Evolutionary conservation across 1,284 basidiomycete genomes (phyloP).

Genomic region (Volvariella surrecta): DNA sequence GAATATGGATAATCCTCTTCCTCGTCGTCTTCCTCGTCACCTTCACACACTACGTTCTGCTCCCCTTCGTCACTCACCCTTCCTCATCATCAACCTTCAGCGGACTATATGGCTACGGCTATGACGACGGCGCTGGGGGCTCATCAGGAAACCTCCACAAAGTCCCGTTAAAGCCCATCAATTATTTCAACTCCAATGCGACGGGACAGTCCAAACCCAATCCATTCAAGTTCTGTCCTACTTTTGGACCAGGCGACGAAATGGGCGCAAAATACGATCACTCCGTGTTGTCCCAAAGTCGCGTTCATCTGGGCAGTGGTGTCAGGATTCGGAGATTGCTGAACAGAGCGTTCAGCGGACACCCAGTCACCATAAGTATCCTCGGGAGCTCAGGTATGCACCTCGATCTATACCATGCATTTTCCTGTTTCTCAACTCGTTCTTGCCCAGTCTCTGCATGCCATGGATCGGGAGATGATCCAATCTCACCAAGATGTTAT

Average conservation of each 20-base stretch:
- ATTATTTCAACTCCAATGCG: constrained; percentile 55
- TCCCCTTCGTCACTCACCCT: constrained; percentile 15
- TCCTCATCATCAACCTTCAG: constrained; percentile 7
- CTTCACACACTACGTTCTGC: constrained; percentile 53
- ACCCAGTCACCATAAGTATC: constrained; percentile 86
- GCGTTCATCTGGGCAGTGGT: constrained; percentile 77
- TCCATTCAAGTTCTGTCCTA: constrained; percentile 88
- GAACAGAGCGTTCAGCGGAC: constrained; percentile 76
- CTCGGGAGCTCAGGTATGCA: constrained; percentile 80
- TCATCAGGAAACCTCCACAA: constrained; percentile 15
- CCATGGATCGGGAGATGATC: constrained; percentile 90
- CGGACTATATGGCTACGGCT: too few relatives aligned
- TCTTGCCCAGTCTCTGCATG: constrained; percentile 75
- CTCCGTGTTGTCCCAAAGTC: constrained; percentile 67
- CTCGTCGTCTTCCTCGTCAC: constrained; percentile 51
- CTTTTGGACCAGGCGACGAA: constrained; percentile 75
- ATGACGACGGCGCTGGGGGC: too few relatives aligned
- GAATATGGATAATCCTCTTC: constrained; percentile 64
- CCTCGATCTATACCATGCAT: constrained; percentile 5
- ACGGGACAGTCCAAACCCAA: constrained; percentile 36
- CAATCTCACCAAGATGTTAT: constrained; percentile 79
- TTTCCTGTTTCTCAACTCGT: neutral
- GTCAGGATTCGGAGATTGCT: constrained; percentile 79
- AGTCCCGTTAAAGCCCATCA: constrained; percentile 45
- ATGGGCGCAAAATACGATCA: constrained; percentile 75